Conservation (phyloP, 306 rosid species). For the Acacia melanoxylon region DNA sequence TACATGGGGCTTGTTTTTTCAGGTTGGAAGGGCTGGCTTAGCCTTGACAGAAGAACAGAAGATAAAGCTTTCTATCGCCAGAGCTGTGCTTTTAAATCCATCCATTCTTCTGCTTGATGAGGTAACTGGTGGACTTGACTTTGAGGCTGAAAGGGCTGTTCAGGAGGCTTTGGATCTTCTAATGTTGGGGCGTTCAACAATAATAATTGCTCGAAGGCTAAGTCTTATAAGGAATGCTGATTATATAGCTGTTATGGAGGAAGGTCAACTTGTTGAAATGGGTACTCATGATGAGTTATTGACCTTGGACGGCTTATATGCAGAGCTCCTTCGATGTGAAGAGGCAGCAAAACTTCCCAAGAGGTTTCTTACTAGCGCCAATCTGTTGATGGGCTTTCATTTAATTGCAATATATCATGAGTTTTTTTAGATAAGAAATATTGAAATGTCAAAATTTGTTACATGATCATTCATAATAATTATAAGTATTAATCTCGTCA, state of each 20-base stretch:
- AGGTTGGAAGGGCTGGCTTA: constrained; percentile 96
- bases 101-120: constrained; percentile 97
- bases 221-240: constrained; percentile 99
- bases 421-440: neutral
- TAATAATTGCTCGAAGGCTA: constrained; percentile 98
- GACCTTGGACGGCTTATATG: constrained; percentile 80
- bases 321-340: constrained; percentile 95
- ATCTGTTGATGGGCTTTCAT: constrained; percentile 8
- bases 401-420: constrained; percentile 19
- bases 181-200: constrained; percentile 97
- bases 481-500: constrained; percentile 15
- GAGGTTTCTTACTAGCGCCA: constrained; percentile 58
- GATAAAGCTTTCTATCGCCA: constrained; percentile 93
- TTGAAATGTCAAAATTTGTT: constrained; percentile 5
- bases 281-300: constrained; percentile 95
- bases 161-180: constrained; percentile 97
- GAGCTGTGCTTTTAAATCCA: constrained; percentile 97
- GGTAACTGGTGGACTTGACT: constrained; percentile 99
- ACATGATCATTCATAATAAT: constrained; percentile 11
- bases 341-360: constrained; percentile 99
- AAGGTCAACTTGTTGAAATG: constrained; percentile 98
- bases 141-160: constrained; percentile 98
- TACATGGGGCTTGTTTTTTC: constrained; percentile 39
- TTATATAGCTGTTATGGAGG: constrained; percentile 99
- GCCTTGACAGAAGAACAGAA: constrained; percentile 94